phyloP scores from a whole-genome alignment of 495 filamentous ascomycete genomes.

The Annulohypoxylon stygium region DNA sequence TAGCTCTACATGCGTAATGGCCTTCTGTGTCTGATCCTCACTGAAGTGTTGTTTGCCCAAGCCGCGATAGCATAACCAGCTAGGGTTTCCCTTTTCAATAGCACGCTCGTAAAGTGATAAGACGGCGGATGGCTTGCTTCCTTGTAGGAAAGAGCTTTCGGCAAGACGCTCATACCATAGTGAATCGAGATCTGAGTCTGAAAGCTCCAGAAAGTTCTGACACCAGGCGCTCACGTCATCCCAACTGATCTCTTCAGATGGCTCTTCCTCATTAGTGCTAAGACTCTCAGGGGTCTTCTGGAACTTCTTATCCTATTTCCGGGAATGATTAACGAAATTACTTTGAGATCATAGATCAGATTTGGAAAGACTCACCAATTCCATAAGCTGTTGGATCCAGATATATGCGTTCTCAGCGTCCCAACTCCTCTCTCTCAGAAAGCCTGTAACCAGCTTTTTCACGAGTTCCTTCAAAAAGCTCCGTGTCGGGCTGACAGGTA shows the following conservation, averaged over 20 bases:
- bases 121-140: neutral
- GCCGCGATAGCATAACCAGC: conserved; percentile 9
- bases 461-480: conserved; percentile 9
- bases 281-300: neutral
- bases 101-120: conserved; percentile 2
- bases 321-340: neutral
- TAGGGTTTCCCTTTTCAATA: conserved; percentile 5
- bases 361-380: neutral
- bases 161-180: conserved; percentile 16
- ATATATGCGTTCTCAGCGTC: neutral
- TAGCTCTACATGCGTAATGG: neutral
- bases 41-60: neutral
- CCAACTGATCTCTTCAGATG: conserved; percentile 2
- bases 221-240: conserved; percentile 9
- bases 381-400: conserved; percentile 10
- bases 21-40: neutral
- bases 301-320: conserved; percentile 2
- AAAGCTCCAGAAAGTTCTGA: conserved; percentile 3
- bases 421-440: conserved; percentile 10
- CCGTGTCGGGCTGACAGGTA: conserved; percentile 3
- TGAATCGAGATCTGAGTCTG: conserved; percentile 7
- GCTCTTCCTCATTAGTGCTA: neutral
- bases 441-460: neutral
- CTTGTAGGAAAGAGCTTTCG: neutral
- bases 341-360: neutral